Conservation (phyloP, 176 grass and related monocot genomes). For the Calamus simplicifolius region DNA sequence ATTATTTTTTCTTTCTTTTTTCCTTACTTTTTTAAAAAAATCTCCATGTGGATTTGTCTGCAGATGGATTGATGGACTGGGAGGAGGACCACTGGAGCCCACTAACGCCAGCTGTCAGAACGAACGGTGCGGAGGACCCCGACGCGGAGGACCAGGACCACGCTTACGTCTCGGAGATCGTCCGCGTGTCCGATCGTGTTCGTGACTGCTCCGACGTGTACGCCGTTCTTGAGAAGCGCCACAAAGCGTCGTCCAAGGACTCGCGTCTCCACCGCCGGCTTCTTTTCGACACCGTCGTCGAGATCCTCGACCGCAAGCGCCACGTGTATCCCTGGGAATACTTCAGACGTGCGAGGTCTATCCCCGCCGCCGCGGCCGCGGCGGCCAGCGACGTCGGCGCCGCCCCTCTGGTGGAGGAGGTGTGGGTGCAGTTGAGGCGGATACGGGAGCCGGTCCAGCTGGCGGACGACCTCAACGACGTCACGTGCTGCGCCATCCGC, state of each 20-base stretch:
- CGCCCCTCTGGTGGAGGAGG: constrained; percentile 16
- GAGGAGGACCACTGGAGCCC: constrained; percentile 6
- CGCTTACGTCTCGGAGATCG: constrained; percentile 26
- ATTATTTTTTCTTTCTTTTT: background rate
- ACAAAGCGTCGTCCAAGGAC: constrained; percentile 2
- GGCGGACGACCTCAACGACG: constrained; percentile 35
- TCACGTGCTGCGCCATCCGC: constrained; percentile 38
- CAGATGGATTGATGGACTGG: constrained; percentile 10
- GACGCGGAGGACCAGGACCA: constrained; percentile 38
- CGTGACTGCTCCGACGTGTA: constrained; percentile 29
- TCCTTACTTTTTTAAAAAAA: background rate
- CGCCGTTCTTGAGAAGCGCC: constrained; percentile 21
- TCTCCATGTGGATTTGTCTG: background rate
- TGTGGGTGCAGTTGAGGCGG: constrained; percentile 48
- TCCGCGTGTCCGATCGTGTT: constrained; percentile 26
- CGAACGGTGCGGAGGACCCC: background rate
- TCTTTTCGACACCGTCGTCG: constrained; percentile 47
- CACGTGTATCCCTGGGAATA: constrained; percentile 41
- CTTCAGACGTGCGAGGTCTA: background rate
- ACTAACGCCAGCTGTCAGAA: background rate
- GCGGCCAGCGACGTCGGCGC: background rate
- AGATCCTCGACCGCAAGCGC: constrained; percentile 50
- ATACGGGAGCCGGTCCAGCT: constrained; percentile 21
- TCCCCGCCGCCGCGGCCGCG: constrained; percentile 13
- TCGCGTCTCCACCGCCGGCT: constrained; percentile 39